Conservation (phyloP, 2,329 filamentous ascomycete genomes). For the Talaromyces verruculosus region DNA sequence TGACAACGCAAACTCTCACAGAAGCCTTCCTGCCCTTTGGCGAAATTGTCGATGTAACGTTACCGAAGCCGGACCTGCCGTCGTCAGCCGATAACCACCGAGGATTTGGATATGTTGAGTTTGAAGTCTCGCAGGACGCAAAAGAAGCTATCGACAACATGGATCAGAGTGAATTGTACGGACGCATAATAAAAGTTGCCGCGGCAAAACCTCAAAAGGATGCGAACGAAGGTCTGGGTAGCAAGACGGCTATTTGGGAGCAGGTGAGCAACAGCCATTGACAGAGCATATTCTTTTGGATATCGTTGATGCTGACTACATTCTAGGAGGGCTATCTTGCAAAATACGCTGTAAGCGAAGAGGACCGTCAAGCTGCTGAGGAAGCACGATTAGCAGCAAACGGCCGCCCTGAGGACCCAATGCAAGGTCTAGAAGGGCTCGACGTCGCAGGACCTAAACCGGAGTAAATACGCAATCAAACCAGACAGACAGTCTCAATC, state of each 20-base stretch:
- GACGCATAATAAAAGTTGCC: conserved; percentile 86
- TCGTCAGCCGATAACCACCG: conserved; percentile 77
- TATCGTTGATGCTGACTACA: conserved; percentile 23
- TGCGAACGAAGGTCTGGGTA: conserved; percentile 80
- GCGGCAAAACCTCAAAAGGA: conserved; percentile 90
- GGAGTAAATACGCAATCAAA: conserved; percentile 50
- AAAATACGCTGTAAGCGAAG: conserved; percentile 79
- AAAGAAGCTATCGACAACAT: conserved; percentile 98
- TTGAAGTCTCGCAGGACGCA: conserved; percentile 79
- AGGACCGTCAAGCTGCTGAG: conserved; percentile 66
- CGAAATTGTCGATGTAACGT: conserved; percentile 84
- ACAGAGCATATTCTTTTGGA: background rate
- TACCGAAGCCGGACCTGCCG: conserved; percentile 83
- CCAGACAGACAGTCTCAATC: conserved; percentile 14
- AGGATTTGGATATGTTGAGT: conserved; percentile 96
- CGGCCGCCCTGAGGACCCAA: conserved; percentile 71
- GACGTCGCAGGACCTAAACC: conserved; percentile 91
- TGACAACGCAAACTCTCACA: conserved; percentile 72
- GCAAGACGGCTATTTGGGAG: conserved; percentile 94
- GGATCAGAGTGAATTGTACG: conserved; percentile 95
- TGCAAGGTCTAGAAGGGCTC: conserved; percentile 90
- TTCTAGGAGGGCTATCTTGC: conserved; percentile 86
- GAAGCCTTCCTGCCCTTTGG: conserved; percentile 97
- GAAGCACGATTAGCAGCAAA: conserved; percentile 54
- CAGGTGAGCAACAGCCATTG: conserved; percentile 63